Evolutionary conservation across 139 green algal genomes (phyloP).

Genomic region (Volvox reticuliferus): DNA sequence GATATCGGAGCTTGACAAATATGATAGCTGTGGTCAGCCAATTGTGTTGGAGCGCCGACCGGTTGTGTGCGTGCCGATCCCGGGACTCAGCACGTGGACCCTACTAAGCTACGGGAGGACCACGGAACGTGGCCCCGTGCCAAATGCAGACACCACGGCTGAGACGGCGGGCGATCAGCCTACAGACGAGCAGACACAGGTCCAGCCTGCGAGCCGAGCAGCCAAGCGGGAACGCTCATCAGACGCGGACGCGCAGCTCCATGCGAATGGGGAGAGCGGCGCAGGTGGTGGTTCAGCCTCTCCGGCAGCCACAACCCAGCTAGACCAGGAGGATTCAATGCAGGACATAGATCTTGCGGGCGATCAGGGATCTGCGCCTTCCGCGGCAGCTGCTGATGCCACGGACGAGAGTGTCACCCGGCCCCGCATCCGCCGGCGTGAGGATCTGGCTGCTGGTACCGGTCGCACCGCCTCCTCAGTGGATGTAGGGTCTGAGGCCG

Average conservation of each 20-base stretch:
- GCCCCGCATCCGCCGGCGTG: not conserved
- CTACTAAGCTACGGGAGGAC: not conserved
- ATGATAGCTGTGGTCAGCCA: not conserved
- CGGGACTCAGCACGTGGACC: slow-evolving; percentile 60
- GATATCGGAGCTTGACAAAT: not conserved
- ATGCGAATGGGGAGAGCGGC: not conserved
- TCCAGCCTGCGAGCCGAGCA: not conserved
- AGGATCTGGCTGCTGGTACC: not conserved
- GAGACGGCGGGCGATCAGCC: not conserved
- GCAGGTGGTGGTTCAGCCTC: not conserved
- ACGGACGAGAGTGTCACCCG: not conserved
- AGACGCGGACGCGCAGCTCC: slow-evolving; percentile 5
- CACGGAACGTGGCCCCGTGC: not conserved
- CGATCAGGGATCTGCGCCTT: slow-evolving; percentile 7
- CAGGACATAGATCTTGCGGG: not conserved
- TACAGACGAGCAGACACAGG: not conserved
- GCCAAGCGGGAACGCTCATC: slow-evolving; percentile 39
- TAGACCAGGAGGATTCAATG: not conserved
- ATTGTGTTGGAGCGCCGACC: slow-evolving; percentile 65
- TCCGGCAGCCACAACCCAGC: not conserved
- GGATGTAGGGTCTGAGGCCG: not conserved
- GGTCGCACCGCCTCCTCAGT: not conserved
- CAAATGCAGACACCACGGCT: not conserved
- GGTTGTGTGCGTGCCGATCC: slow-evolving; percentile 58
- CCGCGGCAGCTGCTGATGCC: not conserved